Evolutionary conservation across 1,139 yeast genomes (phyloP).

Genomic region (Debaryomyces sp.): DNA sequence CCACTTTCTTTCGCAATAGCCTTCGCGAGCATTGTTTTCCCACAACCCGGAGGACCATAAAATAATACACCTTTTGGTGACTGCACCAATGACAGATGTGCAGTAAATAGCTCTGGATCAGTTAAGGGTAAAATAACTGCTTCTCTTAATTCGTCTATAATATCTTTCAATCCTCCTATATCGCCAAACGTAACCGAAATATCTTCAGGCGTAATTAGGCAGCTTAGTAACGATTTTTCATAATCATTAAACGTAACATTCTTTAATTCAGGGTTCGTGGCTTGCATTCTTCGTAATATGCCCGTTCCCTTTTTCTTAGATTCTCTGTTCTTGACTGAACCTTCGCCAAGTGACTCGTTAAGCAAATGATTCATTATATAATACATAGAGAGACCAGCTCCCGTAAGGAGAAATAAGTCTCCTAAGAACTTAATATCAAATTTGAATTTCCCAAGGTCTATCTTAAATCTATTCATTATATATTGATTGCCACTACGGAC

Average conservation of each 20-base stretch:
- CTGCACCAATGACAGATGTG: conserved; percentile 66
- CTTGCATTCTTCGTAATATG: conserved; percentile 61
- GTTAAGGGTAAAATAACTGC: conserved; percentile 88
- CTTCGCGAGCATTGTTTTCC: conserved; percentile 96
- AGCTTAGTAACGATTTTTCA: conserved; percentile 72
- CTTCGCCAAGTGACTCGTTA: conserved; percentile 54
- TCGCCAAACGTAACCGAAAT: conserved; percentile 74
- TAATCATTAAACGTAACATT: conserved; percentile 65
- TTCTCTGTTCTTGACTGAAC: conserved; percentile 61
- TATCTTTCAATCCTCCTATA: conserved; percentile 84
- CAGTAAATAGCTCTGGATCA: conserved; percentile 63
- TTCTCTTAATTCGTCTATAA: conserved; percentile 83
- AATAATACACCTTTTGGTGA: conserved; percentile 95
- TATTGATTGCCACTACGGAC: background rate
- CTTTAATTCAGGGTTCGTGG: conserved; percentile 60
- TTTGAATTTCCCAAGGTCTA: conserved; percentile 46
- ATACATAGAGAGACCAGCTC: conserved; percentile 82
- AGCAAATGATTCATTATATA: conserved; percentile 64
- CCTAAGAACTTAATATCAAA: conserved; percentile 58
- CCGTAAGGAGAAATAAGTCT: conserved; percentile 73
- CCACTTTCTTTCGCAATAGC: conserved; percentile 93
- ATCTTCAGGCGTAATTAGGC: conserved; percentile 85
- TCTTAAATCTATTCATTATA: conserved; percentile 35
- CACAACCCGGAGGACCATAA: conserved; percentile 98
- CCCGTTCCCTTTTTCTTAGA: conserved; percentile 67